Conservation (phyloP, 768 basidiomycete species). For the Pleurotus citrinopileatus region DNA sequence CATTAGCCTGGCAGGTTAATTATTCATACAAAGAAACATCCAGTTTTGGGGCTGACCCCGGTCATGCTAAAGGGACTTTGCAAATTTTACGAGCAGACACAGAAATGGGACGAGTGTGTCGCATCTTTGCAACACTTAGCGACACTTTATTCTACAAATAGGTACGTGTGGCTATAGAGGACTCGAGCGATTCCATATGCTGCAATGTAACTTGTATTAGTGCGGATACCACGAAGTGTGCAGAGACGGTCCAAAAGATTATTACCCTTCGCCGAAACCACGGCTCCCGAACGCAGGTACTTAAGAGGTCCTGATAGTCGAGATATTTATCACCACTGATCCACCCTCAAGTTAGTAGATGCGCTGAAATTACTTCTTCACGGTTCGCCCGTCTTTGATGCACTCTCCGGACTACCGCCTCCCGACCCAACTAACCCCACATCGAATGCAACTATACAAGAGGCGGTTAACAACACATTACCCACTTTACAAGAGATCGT, state of each 20-base stretch:
- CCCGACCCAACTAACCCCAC: constrained; percentile 79
- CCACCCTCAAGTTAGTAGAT: constrained; percentile 51
- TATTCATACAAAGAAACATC: neutral
- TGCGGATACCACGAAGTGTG: constrained; percentile 74
- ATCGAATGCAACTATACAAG: constrained; percentile 55
- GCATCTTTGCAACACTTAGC: constrained; percentile 56
- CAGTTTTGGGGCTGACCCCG: constrained; percentile 15
- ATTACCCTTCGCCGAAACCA: constrained; percentile 58
- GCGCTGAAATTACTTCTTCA: constrained; percentile 73
- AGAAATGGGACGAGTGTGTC: constrained; percentile 56
- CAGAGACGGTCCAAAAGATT: constrained; percentile 76
- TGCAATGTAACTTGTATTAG: constrained; percentile 32
- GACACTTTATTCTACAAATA: constrained; percentile 57
- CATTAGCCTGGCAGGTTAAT: constrained; percentile 81
- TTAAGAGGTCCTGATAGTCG: constrained; percentile 13
- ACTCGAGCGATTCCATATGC: neutral
- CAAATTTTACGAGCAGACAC: constrained; percentile 65
- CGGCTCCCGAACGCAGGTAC: constrained; percentile 60
- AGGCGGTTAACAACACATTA: constrained; percentile 66
- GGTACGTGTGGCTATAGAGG: constrained; percentile 17
- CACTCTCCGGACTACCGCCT: constrained; percentile 63
- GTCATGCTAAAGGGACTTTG: constrained; percentile 57
- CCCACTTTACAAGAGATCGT: constrained; percentile 73
- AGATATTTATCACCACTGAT: constrained; percentile 7
- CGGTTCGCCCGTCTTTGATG: constrained; percentile 58